Conservation (phyloP, 148 eudicot species). For the Heliosperma pusillum region DNA sequence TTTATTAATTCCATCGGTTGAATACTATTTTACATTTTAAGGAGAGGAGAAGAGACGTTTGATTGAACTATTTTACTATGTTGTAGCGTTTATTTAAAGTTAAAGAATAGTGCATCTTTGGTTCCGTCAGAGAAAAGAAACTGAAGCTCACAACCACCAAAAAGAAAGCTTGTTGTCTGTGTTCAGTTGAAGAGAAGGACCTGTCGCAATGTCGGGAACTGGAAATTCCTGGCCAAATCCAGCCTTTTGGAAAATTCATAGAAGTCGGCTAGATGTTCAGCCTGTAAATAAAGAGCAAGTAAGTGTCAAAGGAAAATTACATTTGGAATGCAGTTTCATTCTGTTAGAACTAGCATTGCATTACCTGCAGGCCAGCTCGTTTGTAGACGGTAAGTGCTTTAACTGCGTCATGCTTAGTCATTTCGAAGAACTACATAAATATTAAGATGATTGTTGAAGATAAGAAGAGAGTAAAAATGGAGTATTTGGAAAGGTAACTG, state of each 20-base stretch:
- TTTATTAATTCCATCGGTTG: no score
- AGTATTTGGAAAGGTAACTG: background rate
- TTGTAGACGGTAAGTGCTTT: slow-evolving; percentile 84
- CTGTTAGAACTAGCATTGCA: background rate
- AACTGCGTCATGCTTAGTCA: slow-evolving; percentile 84
- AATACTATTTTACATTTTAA: background rate
- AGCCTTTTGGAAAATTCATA: slow-evolving; percentile 83
- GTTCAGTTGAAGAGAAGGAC: slow-evolving; percentile 32
- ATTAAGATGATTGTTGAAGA: background rate
- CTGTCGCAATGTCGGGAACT: slow-evolving; percentile 89
- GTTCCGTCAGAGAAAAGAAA: background rate
- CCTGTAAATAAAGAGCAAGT: slow-evolving; percentile 37
- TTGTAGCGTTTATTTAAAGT: background rate
- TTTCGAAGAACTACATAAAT: slow-evolving; percentile 70
- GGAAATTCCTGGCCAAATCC: slow-evolving; percentile 86
- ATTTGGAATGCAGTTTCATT: background rate
- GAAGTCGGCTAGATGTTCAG: slow-evolving; percentile 77
- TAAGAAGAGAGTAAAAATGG: background rate
- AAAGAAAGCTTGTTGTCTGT: background rate
- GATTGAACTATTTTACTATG: no score
- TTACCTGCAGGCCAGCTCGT: slow-evolving; percentile 90
- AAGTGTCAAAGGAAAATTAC: background rate
- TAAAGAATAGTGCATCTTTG: background rate
- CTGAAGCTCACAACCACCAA: background rate
- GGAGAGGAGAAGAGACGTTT: background rate